Evolutionary conservation across 2,329 filamentous ascomycete species (phyloP).

Genomic region (Aspergillus sp.): DNA sequence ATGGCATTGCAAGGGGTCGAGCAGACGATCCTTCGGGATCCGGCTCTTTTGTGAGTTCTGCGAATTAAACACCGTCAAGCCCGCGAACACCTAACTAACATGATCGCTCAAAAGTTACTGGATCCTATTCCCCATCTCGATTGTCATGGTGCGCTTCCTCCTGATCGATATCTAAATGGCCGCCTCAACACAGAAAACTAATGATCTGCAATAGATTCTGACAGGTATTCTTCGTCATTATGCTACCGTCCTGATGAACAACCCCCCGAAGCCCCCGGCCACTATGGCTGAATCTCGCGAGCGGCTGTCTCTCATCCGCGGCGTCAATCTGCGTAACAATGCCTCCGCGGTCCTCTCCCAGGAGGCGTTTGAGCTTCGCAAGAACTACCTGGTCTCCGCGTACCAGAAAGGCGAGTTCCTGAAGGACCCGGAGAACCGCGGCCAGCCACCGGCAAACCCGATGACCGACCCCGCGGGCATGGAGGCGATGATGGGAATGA

Average conservation of each 20-base stretch:
- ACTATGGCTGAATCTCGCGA: conserved; percentile 66
- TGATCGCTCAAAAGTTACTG: conserved; percentile 69
- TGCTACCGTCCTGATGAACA: conserved; percentile 85
- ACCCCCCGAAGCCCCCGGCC: conserved; percentile 74
- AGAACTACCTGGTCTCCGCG: conserved; percentile 74
- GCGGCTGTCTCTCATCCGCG: conserved; percentile 79
- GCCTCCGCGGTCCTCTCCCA: conserved; percentile 76
- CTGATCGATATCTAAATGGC: not conserved
- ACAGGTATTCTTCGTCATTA: conserved; percentile 97
- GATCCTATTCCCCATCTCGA: conserved; percentile 95
- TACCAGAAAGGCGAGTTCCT: conserved; percentile 86
- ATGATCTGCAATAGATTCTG: conserved; percentile 61
- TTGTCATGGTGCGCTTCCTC: conserved; percentile 74
- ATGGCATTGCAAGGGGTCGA: conserved; percentile 80
- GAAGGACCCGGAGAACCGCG: conserved; percentile 82
- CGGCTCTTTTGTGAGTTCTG: conserved; percentile 82
- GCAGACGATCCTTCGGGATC: conserved; percentile 98
- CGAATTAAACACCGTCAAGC: not conserved
- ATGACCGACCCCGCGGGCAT: conserved; percentile 94
- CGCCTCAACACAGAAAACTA: not conserved
- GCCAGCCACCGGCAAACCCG: conserved; percentile 86
- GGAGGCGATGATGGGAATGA: conserved; percentile 99
- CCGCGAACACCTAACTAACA: conserved; percentile 12
- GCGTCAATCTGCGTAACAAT: conserved; percentile 80
- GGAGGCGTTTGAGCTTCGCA: conserved; percentile 74